phyloP scores from a whole-genome alignment of 164 flowering plant genomes.

The Chimonanthus praecox region DNA sequence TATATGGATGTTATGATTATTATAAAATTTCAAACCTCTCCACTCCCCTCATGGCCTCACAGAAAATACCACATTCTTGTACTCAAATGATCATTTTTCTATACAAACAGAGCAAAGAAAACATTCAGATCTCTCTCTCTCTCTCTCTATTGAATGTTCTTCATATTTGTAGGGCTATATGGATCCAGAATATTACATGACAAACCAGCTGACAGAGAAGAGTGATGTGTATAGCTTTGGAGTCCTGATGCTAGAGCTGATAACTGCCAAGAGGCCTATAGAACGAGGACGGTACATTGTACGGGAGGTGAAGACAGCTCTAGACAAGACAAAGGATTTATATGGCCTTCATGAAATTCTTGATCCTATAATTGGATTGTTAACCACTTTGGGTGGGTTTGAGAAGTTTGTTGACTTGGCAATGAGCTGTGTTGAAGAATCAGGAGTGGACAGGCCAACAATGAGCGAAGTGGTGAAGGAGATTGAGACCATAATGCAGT shows the following conservation, averaged over 20 bases:
- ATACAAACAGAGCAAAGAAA: too few species aligned
- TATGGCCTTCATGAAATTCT: slow-evolving; percentile 32
- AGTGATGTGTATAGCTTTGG: slow-evolving; percentile 75
- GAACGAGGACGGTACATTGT: slow-evolving; percentile 44
- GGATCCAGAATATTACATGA: slow-evolving; percentile 74
- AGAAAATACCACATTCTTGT: not conserved
- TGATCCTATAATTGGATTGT: slow-evolving; percentile 31
- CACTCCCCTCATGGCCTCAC: not conserved
- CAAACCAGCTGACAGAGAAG: slow-evolving; percentile 57
- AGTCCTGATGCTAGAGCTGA: slow-evolving; percentile 48
- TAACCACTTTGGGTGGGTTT: slow-evolving; percentile 26
- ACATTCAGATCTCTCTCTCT: too few species aligned
- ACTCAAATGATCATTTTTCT: too few species aligned
- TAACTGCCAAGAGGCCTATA: slow-evolving; percentile 50
- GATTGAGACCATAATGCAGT: slow-evolving; percentile 34
- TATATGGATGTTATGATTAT: not conserved
- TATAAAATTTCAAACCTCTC: too few species aligned
- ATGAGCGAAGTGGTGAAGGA: slow-evolving; percentile 49
- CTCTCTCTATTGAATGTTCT: not conserved
- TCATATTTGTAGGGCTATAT: slow-evolving; percentile 35
- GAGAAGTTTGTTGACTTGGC: slow-evolving; percentile 43
- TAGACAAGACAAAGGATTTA: slow-evolving; percentile 29
- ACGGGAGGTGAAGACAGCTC: slow-evolving; percentile 27
- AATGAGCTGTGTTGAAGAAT: slow-evolving; percentile 41
- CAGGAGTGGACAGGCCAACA: slow-evolving; percentile 39